Percentiles rank a stretch among this genome's conserved stretches.
phyloP scores from a whole-genome alignment of 805 yeast species.

The Monosporozyma aquatica region DNA sequence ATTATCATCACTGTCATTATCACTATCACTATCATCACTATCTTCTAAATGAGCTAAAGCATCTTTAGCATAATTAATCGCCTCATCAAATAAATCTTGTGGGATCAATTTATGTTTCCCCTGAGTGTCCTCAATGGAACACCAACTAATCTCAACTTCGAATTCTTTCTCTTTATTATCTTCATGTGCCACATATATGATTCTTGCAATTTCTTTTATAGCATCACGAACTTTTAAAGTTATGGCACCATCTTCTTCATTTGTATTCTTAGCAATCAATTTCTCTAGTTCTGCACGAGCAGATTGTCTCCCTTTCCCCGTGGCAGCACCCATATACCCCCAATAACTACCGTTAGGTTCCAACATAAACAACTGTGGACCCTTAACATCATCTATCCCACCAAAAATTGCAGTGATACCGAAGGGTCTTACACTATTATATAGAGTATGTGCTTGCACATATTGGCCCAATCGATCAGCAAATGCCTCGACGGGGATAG shows the following conservation, averaged over 20 bases:
- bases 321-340: constrained; percentile 97
- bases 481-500: constrained; percentile 71
- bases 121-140: constrained; percentile 60
- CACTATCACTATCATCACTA: constrained; percentile 14
- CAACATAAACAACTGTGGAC: constrained; percentile 89
- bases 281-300: constrained; percentile 96
- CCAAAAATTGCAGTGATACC: constrained; percentile 91
- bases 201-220: constrained; percentile 86
- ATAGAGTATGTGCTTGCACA: constrained; percentile 91
- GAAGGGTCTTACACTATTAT: constrained; percentile 95
- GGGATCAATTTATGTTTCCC: constrained; percentile 79
- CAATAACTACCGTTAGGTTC: constrained; percentile 96
- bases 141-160: constrained; percentile 92
- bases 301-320: constrained; percentile 97
- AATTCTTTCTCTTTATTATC: constrained; percentile 96
- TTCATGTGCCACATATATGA: constrained; percentile 90
- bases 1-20: constrained; percentile 10
- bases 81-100: constrained; percentile 69
- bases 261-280: constrained; percentile 33
- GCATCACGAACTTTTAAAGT: constrained; percentile 65
- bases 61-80: constrained; percentile 72
- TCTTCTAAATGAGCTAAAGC: constrained; percentile 40
- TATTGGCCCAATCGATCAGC: constrained; percentile 83
- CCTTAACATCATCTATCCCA: constrained; percentile 80
- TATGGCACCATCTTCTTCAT: constrained; percentile 39